These are phyloP conservation scores for Chalciporus piperatus DNA, from an alignment of 768 basidiomycete genomes.

Conservation along the genomic window DNA sequence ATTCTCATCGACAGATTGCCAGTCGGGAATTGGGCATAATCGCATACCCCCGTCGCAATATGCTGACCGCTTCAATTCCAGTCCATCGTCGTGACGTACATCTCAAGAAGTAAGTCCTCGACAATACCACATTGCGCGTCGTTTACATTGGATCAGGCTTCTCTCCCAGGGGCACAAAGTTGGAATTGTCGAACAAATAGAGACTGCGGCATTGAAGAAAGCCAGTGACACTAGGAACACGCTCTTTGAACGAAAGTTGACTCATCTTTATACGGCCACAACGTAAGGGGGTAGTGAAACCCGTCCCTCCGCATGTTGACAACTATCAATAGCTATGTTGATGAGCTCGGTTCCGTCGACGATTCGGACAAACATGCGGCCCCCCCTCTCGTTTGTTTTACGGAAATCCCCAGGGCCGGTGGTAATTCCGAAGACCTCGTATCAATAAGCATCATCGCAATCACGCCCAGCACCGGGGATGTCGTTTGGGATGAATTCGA, in stretches of 20 bases:
- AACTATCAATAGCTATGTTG: conserved; percentile 64
- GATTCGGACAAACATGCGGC: conserved; percentile 53
- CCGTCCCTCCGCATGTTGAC: conserved; percentile 5
- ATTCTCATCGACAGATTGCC: conserved; percentile 50
- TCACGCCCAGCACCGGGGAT: conserved; percentile 87
- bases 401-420: conserved; percentile 40
- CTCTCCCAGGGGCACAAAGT: conserved; percentile 79
- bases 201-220: conserved; percentile 90
- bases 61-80: conserved; percentile 74
- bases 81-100: conserved; percentile 64
- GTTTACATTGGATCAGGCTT: conserved; percentile 42
- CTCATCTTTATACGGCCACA: conserved; percentile 79
- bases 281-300: conserved; percentile 53
- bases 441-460: conserved; percentile 68
- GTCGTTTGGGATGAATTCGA: conserved; percentile 92
- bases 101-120: conserved; percentile 60
- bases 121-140: too few relatives aligned
- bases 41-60: conserved; percentile 67
- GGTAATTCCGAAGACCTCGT: conserved; percentile 32
- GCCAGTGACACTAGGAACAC: conserved; percentile 69
- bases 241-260: conserved; percentile 71
- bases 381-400: conserved; percentile 72
- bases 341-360: conserved; percentile 69
- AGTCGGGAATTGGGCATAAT: conserved; percentile 78
- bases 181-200: conserved; percentile 77